Percentiles rank a stretch among this genome's conserved stretches.
phyloP scores from a whole-genome alignment of 805 yeast genomes.

The Kazachstania africana region DNA sequence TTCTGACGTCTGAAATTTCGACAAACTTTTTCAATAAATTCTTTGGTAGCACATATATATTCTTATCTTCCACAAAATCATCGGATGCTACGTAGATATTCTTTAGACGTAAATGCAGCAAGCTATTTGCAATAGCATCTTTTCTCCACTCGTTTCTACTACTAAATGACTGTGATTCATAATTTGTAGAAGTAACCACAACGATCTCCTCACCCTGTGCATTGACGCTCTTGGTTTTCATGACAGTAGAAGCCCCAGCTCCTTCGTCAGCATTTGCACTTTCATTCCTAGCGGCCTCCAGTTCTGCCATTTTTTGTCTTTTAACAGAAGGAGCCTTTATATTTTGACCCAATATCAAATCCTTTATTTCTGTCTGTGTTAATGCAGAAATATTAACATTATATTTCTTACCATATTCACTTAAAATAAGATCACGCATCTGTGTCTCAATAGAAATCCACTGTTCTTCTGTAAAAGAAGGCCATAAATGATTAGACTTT shows the following conservation, averaged over 20 bases:
- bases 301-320: conserved; percentile 73
- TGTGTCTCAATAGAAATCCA: conserved; percentile 88
- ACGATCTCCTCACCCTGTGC: conserved; percentile 95
- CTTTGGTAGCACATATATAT: conserved; percentile 72
- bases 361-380: conserved; percentile 89
- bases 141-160: conserved; percentile 88
- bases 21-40: conserved; percentile 68
- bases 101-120: conserved; percentile 61
- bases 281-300: conserved; percentile 39
- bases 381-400: conserved; percentile 76
- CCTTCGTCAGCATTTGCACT: conserved; percentile 8
- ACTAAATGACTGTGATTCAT: conserved; percentile 73
- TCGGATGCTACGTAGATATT: conserved; percentile 64
- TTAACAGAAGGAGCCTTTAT: conserved; percentile 80
- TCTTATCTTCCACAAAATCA: conserved; percentile 44
- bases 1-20: conserved; percentile 66
- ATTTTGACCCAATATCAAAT: conserved; percentile 88
- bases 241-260: conserved; percentile 53
- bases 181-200: conserved; percentile 82
- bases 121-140: conserved; percentile 68
- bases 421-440: conserved; percentile 74
- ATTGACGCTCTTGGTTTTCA: conserved; percentile 72
- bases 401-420: conserved; percentile 76
- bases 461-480: conserved; percentile 73
- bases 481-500: conserved; percentile 85